phyloP scores from a whole-genome alignment of 495 filamentous ascomycete species.

The Penicillium parvum region DNA sequence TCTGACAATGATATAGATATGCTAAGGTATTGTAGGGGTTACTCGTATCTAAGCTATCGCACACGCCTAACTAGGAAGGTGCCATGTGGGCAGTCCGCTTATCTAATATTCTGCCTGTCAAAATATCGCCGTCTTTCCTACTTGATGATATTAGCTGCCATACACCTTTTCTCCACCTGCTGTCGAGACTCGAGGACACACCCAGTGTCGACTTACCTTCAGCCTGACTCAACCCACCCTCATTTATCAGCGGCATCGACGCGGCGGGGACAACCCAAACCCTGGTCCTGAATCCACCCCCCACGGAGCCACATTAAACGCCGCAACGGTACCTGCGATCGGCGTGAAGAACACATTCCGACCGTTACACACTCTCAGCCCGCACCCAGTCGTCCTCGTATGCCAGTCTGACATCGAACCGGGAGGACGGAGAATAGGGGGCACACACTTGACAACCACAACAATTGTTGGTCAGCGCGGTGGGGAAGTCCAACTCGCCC shows the following conservation, averaged over 20 bases:
- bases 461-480: neutral
- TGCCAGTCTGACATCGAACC: conserved; percentile 4
- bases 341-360: conserved; percentile 5
- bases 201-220: too few species aligned
- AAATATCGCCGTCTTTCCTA: neutral
- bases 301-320: conserved; percentile 9
- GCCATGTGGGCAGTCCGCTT: too few species aligned
- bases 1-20: too few species aligned
- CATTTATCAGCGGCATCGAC: conserved; percentile 1
- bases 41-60: too few species aligned
- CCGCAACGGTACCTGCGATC: conserved; percentile 11
- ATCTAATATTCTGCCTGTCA: too few species aligned
- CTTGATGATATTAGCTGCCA: neutral
- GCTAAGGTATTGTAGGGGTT: too few species aligned
- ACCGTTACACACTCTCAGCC: conserved; percentile 8
- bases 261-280: conserved; percentile 16
- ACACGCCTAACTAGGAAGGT: too few species aligned
- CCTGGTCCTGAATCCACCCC: conserved; percentile 9
- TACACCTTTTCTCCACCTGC: too few species aligned
- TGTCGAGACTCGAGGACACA: too few species aligned
- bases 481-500: conserved; percentile 6
- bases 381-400: neutral
- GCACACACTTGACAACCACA: neutral
- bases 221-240: too few species aligned
- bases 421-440: neutral